Evolutionary conservation across 2,329 filamentous ascomycete genomes (phyloP), one percentile per base, ranked within the genome.

Genomic region (Aspergillus eucalypticola): DNA sequence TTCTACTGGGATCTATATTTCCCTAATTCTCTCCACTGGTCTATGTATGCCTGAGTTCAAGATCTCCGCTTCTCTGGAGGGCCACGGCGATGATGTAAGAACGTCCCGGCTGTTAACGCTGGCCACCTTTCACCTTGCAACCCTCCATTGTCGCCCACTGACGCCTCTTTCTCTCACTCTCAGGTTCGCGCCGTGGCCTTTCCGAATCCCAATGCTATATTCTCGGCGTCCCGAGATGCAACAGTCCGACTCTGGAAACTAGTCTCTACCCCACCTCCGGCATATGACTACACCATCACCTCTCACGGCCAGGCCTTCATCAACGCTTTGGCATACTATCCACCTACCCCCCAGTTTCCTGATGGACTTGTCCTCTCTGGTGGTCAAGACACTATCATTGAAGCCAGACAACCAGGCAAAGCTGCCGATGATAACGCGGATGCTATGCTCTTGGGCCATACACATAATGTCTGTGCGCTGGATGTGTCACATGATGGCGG

Each of bases 71-170:
- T 90, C 91, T 73, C 85, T 99, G 67, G 82, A 88, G 68, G 94
- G 92, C 72, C 95, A 99, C 76, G 90, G 95, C 76, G 90, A 95
- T 75, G 95, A 99, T 86, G 95, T 97, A 83, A 78, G 88, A 77
- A 62, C 48, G 57, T 59, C 62, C 62, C 59, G 62, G 55, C 60
- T 59, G 58, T 60, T 58, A 54, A 51, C 55, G 60, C 60, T 63
- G 54, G 59, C 52, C 64, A 64, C 64, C 58, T 46, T 66, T 54
- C 38, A 56, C 29, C 41, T 41, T 29, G 25, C 35, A 58, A 54
- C 46, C 51, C 38, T 23, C 46, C 60, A 50, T 54, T 41, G 62
- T 72, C 51, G 71, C 64, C 53, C 21, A 54, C 66, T 69, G 65
- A 96, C 92, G 65, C 61, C 29, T 54, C 39, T 42, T 44, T n/a